Evolutionary conservation across 306 rosid species (phyloP), one percentile per base, ranked within the genome.

Genomic region (Hippophae rhamnoides): DNA sequence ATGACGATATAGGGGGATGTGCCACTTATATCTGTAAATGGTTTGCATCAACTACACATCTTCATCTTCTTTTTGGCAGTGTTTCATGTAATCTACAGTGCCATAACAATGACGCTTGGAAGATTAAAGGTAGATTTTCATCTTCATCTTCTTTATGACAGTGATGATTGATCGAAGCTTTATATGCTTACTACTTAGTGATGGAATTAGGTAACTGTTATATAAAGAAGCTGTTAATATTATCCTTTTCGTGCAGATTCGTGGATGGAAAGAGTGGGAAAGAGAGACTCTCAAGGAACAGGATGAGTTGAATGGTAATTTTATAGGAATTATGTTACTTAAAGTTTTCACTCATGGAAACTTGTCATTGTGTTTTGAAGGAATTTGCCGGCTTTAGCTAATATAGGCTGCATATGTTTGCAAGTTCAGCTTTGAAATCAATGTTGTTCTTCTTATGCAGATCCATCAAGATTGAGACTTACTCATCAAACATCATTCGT

Each of bases 401-500:
- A 9, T 47, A 9, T 46, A 46, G 13, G 5, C 50, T 9, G 50
- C 4, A 46, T 9, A 8, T 46, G 13, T 13, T 46, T 64, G 55
- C 3, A 7, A 10, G 41, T 14, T 60, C 31, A 58, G 55, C 14
- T 61, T 3, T 1, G 11, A 23, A 58, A 9, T 11, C 56, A 31
- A 7, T 25, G 13, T 58, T 9, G 8, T 44, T 57, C 56, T 49
- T 23, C 54, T 52, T 56, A 54, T 62, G 62, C 81, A 89, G 97
- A 89, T 81, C 92, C 95, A 66, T 63, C 71, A 49, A 89, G 89
- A 62, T 89, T 89, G 79, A 86, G 97, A 76, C 97, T 89, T 55
- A 84, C 97, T 66, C 97, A 89, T 3, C 95, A 89, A 78, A 86
- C 89, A 61, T 89, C 97, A 3, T 89, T 89, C 74, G 95, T 89